Conservation (phyloP, 495 filamentous ascomycete genomes). For the Daldinia caldariorum region DNA sequence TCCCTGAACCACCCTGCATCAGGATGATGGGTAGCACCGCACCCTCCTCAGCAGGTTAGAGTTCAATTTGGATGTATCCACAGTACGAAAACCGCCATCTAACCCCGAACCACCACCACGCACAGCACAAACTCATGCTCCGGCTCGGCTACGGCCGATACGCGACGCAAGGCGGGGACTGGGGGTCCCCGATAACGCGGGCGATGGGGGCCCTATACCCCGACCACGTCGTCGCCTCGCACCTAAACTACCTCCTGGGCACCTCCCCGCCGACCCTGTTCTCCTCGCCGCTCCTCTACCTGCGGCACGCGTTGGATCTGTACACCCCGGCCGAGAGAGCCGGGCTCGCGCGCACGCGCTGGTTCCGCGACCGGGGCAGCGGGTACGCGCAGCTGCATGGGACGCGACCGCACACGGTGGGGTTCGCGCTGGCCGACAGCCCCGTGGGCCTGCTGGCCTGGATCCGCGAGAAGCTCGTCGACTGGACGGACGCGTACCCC, state of each 20-base stretch:
- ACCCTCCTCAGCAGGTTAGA: neutral
- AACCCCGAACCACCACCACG: neutral
- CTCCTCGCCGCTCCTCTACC: constrained; percentile 51
- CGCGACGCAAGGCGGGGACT: constrained; percentile 74
- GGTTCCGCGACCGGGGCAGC: constrained; percentile 57
- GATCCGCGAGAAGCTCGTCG: constrained; percentile 73
- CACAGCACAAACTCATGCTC: constrained; percentile 14
- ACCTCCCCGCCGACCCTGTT: constrained; percentile 46
- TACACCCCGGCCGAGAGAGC: constrained; percentile 48
- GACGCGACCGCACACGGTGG: constrained; percentile 69
- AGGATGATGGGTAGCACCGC: too few relatives aligned
- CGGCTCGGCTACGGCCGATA: constrained; percentile 68
- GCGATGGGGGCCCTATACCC: constrained; percentile 66
- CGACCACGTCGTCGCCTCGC: constrained; percentile 62
- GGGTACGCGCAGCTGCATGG: constrained; percentile 64
- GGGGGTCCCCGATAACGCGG: constrained; percentile 70
- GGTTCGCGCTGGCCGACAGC: constrained; percentile 63
- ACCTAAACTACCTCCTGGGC: constrained; percentile 69
- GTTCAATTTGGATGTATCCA: neutral
- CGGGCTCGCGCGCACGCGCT: constrained; percentile 54
- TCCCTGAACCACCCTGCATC: too few relatives aligned
- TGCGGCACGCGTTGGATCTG: constrained; percentile 51
- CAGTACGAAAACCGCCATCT: neutral
- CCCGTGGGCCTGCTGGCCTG: constrained; percentile 69
- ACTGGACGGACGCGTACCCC: constrained; percentile 70